phyloP scores from a whole-genome alignment of 805 yeast species.

The Sungouiella thailandica region DNA sequence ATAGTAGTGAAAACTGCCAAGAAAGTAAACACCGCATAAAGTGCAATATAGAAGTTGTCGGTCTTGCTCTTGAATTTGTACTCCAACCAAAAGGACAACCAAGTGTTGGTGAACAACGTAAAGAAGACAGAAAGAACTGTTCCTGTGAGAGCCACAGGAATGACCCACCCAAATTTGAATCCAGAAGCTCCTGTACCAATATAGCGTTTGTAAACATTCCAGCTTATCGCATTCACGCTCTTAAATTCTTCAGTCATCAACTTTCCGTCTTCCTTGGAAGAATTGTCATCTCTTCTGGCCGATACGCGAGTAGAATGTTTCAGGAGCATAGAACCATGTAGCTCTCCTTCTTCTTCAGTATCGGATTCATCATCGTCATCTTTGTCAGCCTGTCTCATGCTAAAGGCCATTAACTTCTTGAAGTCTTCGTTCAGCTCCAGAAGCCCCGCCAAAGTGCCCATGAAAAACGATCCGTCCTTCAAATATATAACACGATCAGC shows the following conservation, averaged over 20 bases:
- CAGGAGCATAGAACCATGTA: too few species aligned
- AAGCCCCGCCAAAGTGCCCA: slow-evolving; percentile 1
- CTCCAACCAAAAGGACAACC: slow-evolving; percentile 22
- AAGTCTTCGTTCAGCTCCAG: slow-evolving; percentile 1
- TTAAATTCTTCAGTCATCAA: slow-evolving; percentile 4
- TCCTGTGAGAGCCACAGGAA: neutral
- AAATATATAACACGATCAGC: slow-evolving; percentile 4
- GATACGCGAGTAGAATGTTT: neutral
- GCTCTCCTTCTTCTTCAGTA: neutral
- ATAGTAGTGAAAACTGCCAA: slow-evolving; percentile 11
- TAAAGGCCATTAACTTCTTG: slow-evolving; percentile 1
- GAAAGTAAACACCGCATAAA: slow-evolving; percentile 15
- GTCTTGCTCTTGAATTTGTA: slow-evolving; percentile 7
- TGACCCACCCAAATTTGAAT: slow-evolving; percentile 4
- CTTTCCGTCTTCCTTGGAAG: slow-evolving; percentile 1
- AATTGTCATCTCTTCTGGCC: neutral
- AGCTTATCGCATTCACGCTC: slow-evolving; percentile 4
- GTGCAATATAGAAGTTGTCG: slow-evolving; percentile 13
- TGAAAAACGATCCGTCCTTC: slow-evolving; percentile 1
- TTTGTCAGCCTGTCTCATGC: neutral
- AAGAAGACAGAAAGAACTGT: slow-evolving; percentile 8
- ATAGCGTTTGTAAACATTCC: slow-evolving; percentile 2
- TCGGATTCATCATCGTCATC: neutral
- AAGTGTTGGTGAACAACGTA: slow-evolving; percentile 17
- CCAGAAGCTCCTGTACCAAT: slow-evolving; percentile 4